These are phyloP conservation scores for Boletus subparvulus DNA, from an alignment of 768 basidiomycete species.

Conservation along the genomic window DNA sequence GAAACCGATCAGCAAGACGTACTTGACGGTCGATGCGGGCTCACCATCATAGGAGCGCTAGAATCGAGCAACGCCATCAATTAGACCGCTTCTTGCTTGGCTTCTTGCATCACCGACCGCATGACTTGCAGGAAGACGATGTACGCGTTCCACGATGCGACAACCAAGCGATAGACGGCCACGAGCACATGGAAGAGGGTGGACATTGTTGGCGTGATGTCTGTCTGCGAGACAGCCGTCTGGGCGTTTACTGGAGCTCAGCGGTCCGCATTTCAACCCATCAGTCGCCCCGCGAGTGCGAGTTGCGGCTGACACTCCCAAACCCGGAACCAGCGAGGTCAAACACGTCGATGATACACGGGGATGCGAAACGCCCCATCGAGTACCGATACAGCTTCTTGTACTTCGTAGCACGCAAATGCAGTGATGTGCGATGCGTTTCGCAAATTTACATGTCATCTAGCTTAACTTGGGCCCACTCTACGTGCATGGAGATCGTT, in stretches of 20 bases:
- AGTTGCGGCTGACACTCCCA: background rate
- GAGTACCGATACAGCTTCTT: no score
- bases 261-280: background rate
- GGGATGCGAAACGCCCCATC: no score
- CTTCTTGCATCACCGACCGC: slow-evolving; percentile 8
- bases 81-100: slow-evolving; percentile 17
- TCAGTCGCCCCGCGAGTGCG: background rate
- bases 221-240: background rate
- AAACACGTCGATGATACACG: no score
- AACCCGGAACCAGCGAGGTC: background rate
- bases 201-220: slow-evolving; percentile 5
- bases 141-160: slow-evolving; percentile 13
- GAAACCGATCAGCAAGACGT: background rate
- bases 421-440: no score
- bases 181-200: slow-evolving; percentile 6
- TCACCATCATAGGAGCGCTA: slow-evolving; percentile 5
- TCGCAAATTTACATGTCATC: no score
- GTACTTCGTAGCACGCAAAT: no score
- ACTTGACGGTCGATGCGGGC: background rate
- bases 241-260: background rate
- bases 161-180: slow-evolving; percentile 2
- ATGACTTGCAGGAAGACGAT: slow-evolving; percentile 12
- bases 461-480: no score
- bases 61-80: slow-evolving; percentile 15
- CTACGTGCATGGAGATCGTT: no score